Base-by-base conservation (phyloP, 1,139 yeast genomes). In the Scheffersomyces lignicola region DNA sequence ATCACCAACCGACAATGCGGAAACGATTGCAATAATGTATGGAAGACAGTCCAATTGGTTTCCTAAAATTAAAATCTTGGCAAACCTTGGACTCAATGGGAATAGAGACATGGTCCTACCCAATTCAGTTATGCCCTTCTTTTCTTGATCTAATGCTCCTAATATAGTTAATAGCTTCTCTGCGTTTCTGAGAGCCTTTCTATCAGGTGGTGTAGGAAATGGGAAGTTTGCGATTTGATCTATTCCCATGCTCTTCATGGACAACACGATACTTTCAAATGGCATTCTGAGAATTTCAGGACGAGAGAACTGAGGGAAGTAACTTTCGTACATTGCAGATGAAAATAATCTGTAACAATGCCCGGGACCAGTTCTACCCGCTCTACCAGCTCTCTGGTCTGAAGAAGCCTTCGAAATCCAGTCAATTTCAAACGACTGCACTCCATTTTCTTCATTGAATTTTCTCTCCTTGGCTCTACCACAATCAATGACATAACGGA, bases 291-390 rank as follows among this genome's bases (percentile, higher is more conserved):
- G 63, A 37, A 94, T 90, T 57, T 94, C 99, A 0, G 99, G 98
- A 37, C 69, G 73, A 16, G 94, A 74, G 49, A 92, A 92, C 49
- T 83, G 88, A 4, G 72, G 72, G 57, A 94, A 92, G 48, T 85
- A 92, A 41, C 81, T 77, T 53, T 92, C 97, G 56, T 73, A 94
- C 7, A 94, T 86, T 0, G 98, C 98, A n/a, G 97, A 90, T 0
- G 98, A 90, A 51, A 73, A 94, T 15, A 94, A 62, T 40, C 98
- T 70, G 57, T 94, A 94, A 57, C 97, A 88, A 53, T 94, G 98
- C 36, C 99, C 99, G 0, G 98, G 97, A 0, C 98, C 98, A 0
- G 97, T 92, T 76, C 99, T 85, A 56, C 98, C 99, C 34, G 99
- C 98, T 73, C 99, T 83, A 60, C 98, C 98, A 23, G 96, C 65